Percentiles rank a stretch among this genome's conserved stretches.
Evolutionary conservation across 2,329 filamentous ascomycete genomes (phyloP).

Genomic region (Thielaviopsis populi): DNA sequence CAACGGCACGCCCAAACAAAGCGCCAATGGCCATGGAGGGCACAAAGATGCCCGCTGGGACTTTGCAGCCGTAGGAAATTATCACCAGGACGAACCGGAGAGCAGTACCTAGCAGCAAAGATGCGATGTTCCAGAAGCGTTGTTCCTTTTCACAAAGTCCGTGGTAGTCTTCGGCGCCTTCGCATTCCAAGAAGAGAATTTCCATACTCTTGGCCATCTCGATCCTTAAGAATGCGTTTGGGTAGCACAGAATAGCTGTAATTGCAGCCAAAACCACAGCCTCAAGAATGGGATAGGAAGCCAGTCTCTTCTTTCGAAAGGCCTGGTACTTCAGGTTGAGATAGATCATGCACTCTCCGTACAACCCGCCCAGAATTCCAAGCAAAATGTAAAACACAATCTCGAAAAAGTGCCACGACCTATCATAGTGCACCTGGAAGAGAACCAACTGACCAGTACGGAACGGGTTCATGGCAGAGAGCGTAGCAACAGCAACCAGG

Average conservation of each 20-base stretch:
- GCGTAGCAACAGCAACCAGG: slow-evolving; percentile 78
- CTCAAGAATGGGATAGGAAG: slow-evolving; percentile 71
- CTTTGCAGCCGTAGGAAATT: slow-evolving; percentile 94
- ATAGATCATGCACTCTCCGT: slow-evolving; percentile 93
- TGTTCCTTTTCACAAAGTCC: slow-evolving; percentile 70
- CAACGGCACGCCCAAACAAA: slow-evolving; percentile 84
- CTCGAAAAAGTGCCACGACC: slow-evolving; percentile 96
- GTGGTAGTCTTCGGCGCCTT: slow-evolving; percentile 75
- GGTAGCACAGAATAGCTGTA: slow-evolving; percentile 89
- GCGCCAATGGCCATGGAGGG: slow-evolving; percentile 96
- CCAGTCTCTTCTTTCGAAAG: slow-evolving; percentile 85
- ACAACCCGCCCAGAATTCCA: slow-evolving; percentile 84
- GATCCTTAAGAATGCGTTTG: slow-evolving; percentile 85
- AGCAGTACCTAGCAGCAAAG: slow-evolving; percentile 63
- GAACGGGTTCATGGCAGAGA: slow-evolving; percentile 95
- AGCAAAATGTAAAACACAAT: slow-evolving; percentile 82
- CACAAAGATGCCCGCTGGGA: slow-evolving; percentile 94
- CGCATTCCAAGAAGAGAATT: slow-evolving; percentile 87
- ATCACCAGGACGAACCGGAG: slow-evolving; percentile 76
- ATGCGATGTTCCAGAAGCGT: slow-evolving; percentile 63
- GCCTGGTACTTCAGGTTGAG: slow-evolving; percentile 87
- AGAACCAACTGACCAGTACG: slow-evolving; percentile 94
- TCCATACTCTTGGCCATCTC: slow-evolving; percentile 99
- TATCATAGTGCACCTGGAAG: slow-evolving; percentile 94
- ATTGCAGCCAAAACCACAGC: slow-evolving; percentile 66